Base-by-base conservation (phyloP, 2,329 filamentous ascomycete species). In the Colletotrichum godetiae region DNA sequence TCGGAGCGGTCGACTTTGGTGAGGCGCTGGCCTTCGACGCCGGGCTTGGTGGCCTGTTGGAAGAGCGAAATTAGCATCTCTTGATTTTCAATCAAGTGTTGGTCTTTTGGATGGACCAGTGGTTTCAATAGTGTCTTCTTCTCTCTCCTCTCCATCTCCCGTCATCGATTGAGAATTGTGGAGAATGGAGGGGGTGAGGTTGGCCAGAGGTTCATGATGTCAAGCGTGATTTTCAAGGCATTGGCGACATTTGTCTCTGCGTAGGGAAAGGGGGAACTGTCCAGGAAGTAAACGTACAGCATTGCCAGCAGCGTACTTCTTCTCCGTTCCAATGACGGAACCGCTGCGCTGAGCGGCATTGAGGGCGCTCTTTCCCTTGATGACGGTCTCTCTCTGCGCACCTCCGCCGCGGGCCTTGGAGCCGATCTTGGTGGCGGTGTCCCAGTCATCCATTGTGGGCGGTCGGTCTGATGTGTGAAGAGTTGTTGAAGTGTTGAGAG, bases 1-100 rank as follows among this genome's bases (percentile, higher is more conserved):
- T 98, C 95, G 82, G 92, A 92, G 78, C 96, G 95, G 89, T 98
- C 97, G 84, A 99, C 95, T 88, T 98, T 98, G 78, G 97, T 98
- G 77, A 98, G 89, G 82, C 94, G 95, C 87, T 99, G 97, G 78
- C 97, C 97, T 86, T 98, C 96, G 77, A 88, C 88, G 74, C 85
- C 86, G 73, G 85, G 76, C 80, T 87, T 88, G 79, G 87, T 84
- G 76, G 87, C 81, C 86, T 89, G 76, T 67, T 46, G 4, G 27
- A 27, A 27, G 27, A 4, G 27, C 4, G 4, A 4, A 27, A 4
- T 27, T 27, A 27, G 27, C 27, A 27, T 27, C 27, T 27, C 27
- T 27, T 2, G 27, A 27, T 27, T 27, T 4, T 27, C 27, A 27
- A 27, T 27, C 27, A 27, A 27, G 27, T 27, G 4, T 27, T 27